Evolutionary conservation across 2,329 filamentous ascomycete species (phyloP).

Genomic region (Beauveria asiatica): DNA sequence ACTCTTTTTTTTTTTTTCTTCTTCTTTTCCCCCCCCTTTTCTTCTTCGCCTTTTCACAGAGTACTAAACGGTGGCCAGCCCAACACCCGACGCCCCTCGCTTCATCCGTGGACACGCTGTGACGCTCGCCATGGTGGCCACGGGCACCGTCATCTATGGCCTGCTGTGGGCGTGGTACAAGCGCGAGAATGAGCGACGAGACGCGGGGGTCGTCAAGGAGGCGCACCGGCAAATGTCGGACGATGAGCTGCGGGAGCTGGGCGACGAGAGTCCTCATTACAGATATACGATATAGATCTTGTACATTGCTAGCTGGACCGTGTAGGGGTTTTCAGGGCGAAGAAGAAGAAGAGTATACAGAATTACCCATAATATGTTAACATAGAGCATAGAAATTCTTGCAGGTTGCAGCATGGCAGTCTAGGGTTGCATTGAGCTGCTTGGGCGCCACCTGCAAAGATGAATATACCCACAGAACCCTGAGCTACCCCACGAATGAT

Average conservation of each 20-base stretch:
- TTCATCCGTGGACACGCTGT: conserved; percentile 55
- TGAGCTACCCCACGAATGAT: too few species aligned
- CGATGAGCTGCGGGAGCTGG: conserved; percentile 41
- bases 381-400: too few species aligned
- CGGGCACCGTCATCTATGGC: conserved; percentile 44
- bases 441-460: too few species aligned
- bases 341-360: too few species aligned
- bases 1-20: background rate
- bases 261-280: conserved; percentile 43
- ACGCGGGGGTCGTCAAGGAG: conserved; percentile 28
- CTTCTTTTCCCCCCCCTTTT: too few species aligned
- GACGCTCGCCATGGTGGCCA: conserved; percentile 48
- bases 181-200: conserved; percentile 37
- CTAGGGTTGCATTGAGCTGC: too few species aligned
- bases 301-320: background rate
- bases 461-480: too few species aligned
- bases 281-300: conserved; percentile 32
- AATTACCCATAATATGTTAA: too few species aligned
- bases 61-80: conserved; percentile 21
- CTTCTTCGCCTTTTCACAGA: too few species aligned
- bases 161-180: conserved; percentile 46
- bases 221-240: conserved; percentile 33
- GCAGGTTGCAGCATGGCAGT: too few species aligned
- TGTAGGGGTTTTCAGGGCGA: too few species aligned
- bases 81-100: conserved; percentile 41